Evolutionary conservation across 352 stramenopile species (phyloP), one percentile per base, ranked within the genome.

Genomic region (Globisporangium nagaii): DNA sequence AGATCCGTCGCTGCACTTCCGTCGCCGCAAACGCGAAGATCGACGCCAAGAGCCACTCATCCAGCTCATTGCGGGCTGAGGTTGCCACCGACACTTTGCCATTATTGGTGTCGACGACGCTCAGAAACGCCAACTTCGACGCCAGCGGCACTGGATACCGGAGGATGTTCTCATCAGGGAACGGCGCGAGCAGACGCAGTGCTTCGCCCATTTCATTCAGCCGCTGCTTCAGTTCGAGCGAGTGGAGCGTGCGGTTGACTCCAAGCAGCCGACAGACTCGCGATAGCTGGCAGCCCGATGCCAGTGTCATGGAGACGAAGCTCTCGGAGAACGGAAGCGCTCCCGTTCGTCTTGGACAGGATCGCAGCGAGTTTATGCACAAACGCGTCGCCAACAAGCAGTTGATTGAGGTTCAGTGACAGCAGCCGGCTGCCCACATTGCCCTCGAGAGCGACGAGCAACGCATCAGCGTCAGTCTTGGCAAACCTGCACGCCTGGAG

Each of bases 11-110:
- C 13, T 12, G 31, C 24, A 44, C 24, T 20, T 25, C 20, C 6
- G 35, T 31, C 22, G 22, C 32, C 17, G 32, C 47, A 54, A 54
- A 54, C 34, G 36, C 28, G 11, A 54, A 31, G 24, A 54, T 41
- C 32, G 25, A 22, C 13, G 32, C 13, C 32, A 54, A 19, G 22
- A 54, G 24, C 19, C 31, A 41, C 32, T 20, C n/a, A 20, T 54
- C 47, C 1, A 54, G 47, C 8, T 32, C 6, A 0, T 19, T 10
- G 3, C 25, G 31, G 0, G 17, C 47, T n/a, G n/a, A n/a, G 27
- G 22, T 43, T 17, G 35, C 3, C 15, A 17, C 43, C 2, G 20
- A 31, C 22, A n/a, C 6, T 24, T 17, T 22, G 20, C 31, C 7
- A 4, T 31, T 13, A 13, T 34, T 43, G 11, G 36, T 8, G 8